phyloP scores from a whole-genome alignment of 163 green algal species.

The Chloromonas sp. region DNA sequence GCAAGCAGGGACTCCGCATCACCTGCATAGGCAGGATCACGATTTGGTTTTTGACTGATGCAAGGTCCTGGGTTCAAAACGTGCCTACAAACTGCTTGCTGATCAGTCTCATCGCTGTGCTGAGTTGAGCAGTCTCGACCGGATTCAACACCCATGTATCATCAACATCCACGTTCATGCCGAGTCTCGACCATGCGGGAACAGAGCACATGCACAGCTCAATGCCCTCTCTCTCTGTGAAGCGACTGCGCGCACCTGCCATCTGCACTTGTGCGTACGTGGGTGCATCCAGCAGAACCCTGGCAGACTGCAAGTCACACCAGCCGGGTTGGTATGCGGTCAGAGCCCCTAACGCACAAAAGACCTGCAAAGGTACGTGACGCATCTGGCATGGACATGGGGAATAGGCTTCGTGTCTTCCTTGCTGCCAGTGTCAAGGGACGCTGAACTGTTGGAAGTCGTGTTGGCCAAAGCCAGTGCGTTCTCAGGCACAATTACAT shows the following conservation, averaged over 20 bases:
- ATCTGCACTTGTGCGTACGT: background rate
- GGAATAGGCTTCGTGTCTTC: background rate
- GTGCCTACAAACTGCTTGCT: too few species aligned
- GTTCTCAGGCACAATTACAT: background rate
- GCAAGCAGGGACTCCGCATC: too few species aligned
- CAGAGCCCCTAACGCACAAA: background rate
- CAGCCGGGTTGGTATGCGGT: background rate
- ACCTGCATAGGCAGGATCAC: too few species aligned
- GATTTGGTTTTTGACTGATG: too few species aligned
- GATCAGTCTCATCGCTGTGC: too few species aligned
- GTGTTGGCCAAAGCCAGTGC: background rate
- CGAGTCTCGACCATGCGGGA: too few species aligned
- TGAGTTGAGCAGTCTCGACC: too few species aligned
- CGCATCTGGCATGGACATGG: background rate
- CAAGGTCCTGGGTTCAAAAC: too few species aligned
- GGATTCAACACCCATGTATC: too few species aligned
- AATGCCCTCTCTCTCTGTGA: background rate
- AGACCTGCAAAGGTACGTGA: background rate
- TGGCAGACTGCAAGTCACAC: background rate
- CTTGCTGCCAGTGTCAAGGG: too few species aligned
- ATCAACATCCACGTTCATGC: too few species aligned
- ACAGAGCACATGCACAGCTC: background rate
- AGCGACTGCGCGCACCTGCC: background rate
- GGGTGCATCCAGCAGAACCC: background rate
- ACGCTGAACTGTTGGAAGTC: too few species aligned